These are phyloP conservation scores for Kwoniella mangroviensis DNA, from an alignment of 768 basidiomycete genomes.

Conservation along the genomic window DNA sequence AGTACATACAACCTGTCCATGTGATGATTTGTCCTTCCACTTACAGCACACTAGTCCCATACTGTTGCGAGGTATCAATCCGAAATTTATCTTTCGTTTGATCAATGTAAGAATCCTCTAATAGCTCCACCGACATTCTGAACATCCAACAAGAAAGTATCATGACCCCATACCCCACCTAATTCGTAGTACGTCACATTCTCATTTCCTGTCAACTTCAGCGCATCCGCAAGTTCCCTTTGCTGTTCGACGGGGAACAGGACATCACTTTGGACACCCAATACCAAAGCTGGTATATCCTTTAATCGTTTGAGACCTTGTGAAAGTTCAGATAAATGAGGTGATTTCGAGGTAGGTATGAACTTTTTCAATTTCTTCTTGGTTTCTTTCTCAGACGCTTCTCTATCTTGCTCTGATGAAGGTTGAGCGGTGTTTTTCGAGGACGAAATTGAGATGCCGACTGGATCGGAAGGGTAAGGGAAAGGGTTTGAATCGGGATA, in stretches of 20 bases:
- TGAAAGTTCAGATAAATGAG: slow-evolving; percentile 76
- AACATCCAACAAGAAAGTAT: slow-evolving; percentile 94
- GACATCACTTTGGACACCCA: slow-evolving; percentile 96
- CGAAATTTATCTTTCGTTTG: background rate
- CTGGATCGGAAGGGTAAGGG: slow-evolving; percentile 51
- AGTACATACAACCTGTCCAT: background rate
- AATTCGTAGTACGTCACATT: slow-evolving; percentile 94
- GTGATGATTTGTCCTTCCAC: background rate
- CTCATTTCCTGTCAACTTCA: slow-evolving; percentile 85
- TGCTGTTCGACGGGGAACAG: slow-evolving; percentile 98
- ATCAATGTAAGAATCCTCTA: slow-evolving; percentile 74
- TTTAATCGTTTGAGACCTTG: slow-evolving; percentile 75
- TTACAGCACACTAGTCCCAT: background rate
- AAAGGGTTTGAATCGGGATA: slow-evolving; percentile 50
- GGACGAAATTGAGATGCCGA: slow-evolving; percentile 38
- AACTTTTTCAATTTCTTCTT: slow-evolving; percentile 51
- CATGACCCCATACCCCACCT: slow-evolving; percentile 99
- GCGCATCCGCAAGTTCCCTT: slow-evolving; percentile 87
- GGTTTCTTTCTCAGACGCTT: slow-evolving; percentile 14
- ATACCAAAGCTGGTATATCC: slow-evolving; percentile 77
- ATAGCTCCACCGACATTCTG: slow-evolving; percentile 90
- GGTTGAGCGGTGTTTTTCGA: slow-evolving; percentile 56
- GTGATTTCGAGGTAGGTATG: slow-evolving; percentile 61
- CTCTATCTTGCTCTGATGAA: background rate
- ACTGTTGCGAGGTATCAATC: background rate